Percentiles rank a stretch among this genome's conserved stretches.
phyloP scores from a whole-genome alignment of 1,284 basidiomycete genomes.

The Sparassis latifolia region DNA sequence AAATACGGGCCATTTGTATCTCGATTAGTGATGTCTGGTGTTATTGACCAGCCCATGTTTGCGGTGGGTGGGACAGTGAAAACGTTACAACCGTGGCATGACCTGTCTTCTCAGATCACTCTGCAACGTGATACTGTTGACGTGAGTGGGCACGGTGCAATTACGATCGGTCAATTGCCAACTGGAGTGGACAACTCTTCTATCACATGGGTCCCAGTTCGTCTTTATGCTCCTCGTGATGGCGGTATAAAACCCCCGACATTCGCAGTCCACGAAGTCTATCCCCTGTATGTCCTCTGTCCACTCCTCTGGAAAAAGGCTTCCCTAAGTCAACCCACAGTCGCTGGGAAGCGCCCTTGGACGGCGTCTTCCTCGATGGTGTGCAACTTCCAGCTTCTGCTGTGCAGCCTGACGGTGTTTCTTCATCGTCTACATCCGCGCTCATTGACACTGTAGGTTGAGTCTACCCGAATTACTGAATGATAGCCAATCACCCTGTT shows the following conservation, averaged over 20 bases:
- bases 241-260: conserved; percentile 31
- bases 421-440: conserved; percentile 33
- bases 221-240: conserved; percentile 29
- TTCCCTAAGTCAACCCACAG: conserved; percentile 22
- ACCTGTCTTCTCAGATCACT: conserved; percentile 28
- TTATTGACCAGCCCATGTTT: conserved; percentile 41
- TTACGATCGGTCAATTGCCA: conserved; percentile 37
- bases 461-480: neutral
- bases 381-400: conserved; percentile 38
- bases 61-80: conserved; percentile 18
- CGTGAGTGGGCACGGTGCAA: conserved; percentile 29
- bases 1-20: conserved; percentile 39
- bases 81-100: too few relatives aligned
- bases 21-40: conserved; percentile 35
- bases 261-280: conserved; percentile 30
- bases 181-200: conserved; percentile 30
- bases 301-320: neutral
- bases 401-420: conserved; percentile 28
- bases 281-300: conserved; percentile 24
- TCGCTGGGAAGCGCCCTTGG: conserved; percentile 54
- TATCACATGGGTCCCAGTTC: conserved; percentile 38
- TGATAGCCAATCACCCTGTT: too few relatives aligned
- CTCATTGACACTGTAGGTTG: conserved; percentile 45
- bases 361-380: conserved; percentile 52
- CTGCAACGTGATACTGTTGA: conserved; percentile 36